These are phyloP conservation scores for Candida mattraensis DNA, from an alignment of 805 yeast genomes.

Conservation along the genomic window DNA sequence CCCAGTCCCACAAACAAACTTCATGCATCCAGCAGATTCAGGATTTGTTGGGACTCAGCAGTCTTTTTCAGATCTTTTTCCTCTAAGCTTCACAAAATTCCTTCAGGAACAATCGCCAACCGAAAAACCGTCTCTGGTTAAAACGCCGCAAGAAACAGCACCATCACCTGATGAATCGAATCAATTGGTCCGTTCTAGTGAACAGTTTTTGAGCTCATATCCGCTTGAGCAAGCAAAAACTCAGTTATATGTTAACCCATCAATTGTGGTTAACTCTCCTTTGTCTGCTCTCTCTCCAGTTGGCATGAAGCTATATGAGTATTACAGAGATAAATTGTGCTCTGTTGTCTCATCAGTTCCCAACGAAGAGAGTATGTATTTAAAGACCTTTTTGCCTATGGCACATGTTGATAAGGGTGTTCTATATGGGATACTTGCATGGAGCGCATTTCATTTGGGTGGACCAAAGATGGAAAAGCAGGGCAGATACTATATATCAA, in stretches of 20 bases:
- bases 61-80: slow-evolving; percentile 20
- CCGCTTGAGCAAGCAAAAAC: too few species aligned
- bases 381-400: slow-evolving; percentile 53
- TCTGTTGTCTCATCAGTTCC: slow-evolving; percentile 49
- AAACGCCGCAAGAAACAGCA: slow-evolving; percentile 12
- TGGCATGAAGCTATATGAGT: slow-evolving; percentile 44
- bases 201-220: too few species aligned
- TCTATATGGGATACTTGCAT: slow-evolving; percentile 50
- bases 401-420: slow-evolving; percentile 54
- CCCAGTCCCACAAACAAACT: not conserved
- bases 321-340: slow-evolving; percentile 47
- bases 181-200: too few species aligned
- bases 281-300: slow-evolving; percentile 32
- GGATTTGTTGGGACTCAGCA: slow-evolving; percentile 2
- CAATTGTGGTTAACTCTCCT: slow-evolving; percentile 27
- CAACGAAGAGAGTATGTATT: slow-evolving; percentile 48
- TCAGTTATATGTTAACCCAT: slow-evolving; percentile 30
- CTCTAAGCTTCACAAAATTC: slow-evolving; percentile 26
- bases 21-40: not conserved
- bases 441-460: slow-evolving; percentile 56
- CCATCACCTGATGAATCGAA: not conserved
- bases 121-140: too few species aligned
- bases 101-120: slow-evolving; percentile 24
- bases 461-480: slow-evolving; percentile 42
- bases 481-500: slow-evolving; percentile 48